Percentiles rank a stretch among this genome's conserved stretches.
Evolutionary conservation across 148 eudicot genomes (phyloP).

Genomic region (Dianthus caryophyllus): DNA sequence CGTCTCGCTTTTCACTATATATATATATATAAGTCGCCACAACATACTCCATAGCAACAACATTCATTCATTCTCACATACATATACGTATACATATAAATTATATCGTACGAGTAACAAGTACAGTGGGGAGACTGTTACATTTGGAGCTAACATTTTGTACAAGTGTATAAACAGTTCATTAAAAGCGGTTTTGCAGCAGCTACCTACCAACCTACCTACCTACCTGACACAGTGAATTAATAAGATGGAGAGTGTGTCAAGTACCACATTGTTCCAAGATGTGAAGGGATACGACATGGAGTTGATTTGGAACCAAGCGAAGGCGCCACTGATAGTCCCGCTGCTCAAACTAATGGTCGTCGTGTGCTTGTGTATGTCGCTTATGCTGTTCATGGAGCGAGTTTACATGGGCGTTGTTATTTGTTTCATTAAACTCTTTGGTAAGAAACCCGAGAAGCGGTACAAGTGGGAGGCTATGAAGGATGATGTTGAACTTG

Average conservation of each 20-base stretch:
- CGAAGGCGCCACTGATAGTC: constrained; percentile 43
- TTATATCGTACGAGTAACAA: no score
- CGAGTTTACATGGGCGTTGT: constrained; percentile 62
- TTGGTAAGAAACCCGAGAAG: constrained; percentile 49
- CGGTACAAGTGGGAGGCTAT: constrained; percentile 57
- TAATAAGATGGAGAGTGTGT: constrained; percentile 23
- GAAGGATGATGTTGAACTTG: constrained; percentile 65
- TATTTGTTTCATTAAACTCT: constrained; percentile 36
- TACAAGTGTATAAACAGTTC: no score
- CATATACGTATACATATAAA: no score
- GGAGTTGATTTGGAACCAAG: constrained; percentile 51
- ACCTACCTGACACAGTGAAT: no score
- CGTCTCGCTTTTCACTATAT: background rate
- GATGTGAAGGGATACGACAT: constrained; percentile 19
- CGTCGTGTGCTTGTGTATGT: constrained; percentile 49
- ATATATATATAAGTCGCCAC: background rate
- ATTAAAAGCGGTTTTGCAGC: no score
- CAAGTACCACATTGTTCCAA: constrained; percentile 1
- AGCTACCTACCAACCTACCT: no score
- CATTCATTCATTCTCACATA: constrained; percentile 1
- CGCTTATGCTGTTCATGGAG: constrained; percentile 58
- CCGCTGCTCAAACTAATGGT: constrained; percentile 43
- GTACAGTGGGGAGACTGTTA: background rate
- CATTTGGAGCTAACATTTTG: background rate
- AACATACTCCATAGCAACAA: background rate